Evolutionary conservation across 1,284 basidiomycete genomes (phyloP).

Genomic region (Tylopilus sp.): DNA sequence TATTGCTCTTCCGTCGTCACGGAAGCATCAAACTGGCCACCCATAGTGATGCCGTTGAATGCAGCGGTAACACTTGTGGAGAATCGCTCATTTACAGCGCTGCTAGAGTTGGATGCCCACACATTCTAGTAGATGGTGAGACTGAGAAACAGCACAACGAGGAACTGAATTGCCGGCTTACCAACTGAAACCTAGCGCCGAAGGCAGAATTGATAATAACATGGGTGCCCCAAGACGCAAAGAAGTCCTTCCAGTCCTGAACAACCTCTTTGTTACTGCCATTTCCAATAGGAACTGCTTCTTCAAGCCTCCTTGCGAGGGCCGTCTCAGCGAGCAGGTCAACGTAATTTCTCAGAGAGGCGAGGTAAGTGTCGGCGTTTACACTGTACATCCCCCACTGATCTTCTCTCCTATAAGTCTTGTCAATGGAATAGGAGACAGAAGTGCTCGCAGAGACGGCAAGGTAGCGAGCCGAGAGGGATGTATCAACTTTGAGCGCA

Average conservation of each 20-base stretch:
- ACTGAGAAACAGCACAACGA: background rate
- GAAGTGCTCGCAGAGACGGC: slow-evolving; percentile 4
- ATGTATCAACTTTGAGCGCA: background rate
- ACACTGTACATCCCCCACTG: slow-evolving; percentile 13
- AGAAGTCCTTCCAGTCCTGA: slow-evolving; percentile 1
- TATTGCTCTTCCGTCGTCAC: slow-evolving; percentile 2
- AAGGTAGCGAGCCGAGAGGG: slow-evolving; percentile 4
- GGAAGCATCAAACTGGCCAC: background rate
- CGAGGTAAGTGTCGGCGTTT: slow-evolving; percentile 1
- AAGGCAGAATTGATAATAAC: slow-evolving; percentile 1
- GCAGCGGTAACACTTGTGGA: background rate
- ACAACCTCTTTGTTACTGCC: background rate
- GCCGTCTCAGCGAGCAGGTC: background rate
- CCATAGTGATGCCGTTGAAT: background rate
- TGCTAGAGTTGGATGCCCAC: slow-evolving; percentile 1
- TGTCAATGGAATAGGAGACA: slow-evolving; percentile 7
- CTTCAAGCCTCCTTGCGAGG: background rate
- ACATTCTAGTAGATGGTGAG: background rate
- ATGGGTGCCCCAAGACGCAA: background rate
- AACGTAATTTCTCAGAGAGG: slow-evolving; percentile 4
- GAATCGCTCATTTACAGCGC: slow-evolving; percentile 1
- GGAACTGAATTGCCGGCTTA: background rate
- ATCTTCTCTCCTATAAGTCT: slow-evolving; percentile 4
- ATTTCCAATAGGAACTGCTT: background rate
- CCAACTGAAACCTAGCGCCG: slow-evolving; percentile 3